Conservation (phyloP, 768 basidiomycete genomes). For the Leccinum uliginosum region DNA sequence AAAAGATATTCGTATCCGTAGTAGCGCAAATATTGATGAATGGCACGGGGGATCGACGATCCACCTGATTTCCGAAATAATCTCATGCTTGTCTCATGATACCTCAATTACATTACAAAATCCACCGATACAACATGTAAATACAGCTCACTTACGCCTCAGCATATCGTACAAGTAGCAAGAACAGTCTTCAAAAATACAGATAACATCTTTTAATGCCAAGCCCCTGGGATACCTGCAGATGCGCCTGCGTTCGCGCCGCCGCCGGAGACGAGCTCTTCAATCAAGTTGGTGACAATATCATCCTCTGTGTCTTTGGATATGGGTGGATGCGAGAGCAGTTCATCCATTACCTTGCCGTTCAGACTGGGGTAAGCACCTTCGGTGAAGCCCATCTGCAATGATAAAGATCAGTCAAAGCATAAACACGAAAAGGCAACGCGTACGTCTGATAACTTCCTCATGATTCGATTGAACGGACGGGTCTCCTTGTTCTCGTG, state of each 20-base stretch:
- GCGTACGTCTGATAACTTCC: conserved; percentile 62
- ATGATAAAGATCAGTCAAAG: conserved; percentile 9
- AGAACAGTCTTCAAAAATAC: neutral
- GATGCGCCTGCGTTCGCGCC: conserved; percentile 36
- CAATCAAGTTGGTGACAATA: conserved; percentile 57
- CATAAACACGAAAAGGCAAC: neutral
- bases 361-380: conserved; percentile 49
- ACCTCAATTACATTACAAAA: neutral
- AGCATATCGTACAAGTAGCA: conserved; percentile 14
- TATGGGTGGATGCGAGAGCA: conserved; percentile 38
- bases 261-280: conserved; percentile 48
- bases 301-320: conserved; percentile 60
- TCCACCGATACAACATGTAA: neutral
- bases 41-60: too few relatives aligned
- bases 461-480: conserved; percentile 47
- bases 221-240: conserved; percentile 41
- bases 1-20: too few relatives aligned
- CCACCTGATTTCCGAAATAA: too few relatives aligned
- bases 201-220: conserved; percentile 31
- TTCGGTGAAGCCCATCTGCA: conserved; percentile 73
- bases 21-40: too few relatives aligned
- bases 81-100: too few relatives aligned
- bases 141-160: neutral
- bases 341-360: conserved; percentile 45
- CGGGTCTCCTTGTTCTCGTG: conserved; percentile 32